Base-by-base conservation (phyloP, 306 rosid species). In the Ormosia emarginata region DNA sequence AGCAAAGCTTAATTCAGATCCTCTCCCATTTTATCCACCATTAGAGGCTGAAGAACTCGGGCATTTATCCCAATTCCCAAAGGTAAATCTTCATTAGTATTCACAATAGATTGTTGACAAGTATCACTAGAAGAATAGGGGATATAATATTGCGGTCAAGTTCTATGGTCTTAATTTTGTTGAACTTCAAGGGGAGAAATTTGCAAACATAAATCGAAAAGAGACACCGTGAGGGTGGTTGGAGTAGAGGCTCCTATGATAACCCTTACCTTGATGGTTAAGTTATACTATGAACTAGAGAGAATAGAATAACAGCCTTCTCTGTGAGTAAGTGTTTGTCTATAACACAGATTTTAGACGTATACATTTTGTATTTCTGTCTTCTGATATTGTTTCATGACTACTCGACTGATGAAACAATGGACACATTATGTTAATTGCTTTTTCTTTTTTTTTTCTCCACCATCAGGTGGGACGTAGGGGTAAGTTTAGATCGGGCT, bases 51-150 rank as follows among this genome's bases (percentile, higher is more conserved):
- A 74, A 74, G 39, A 66, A 55, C 56, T 72, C 0, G 46, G 52
- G 80, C 52, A 78, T 56, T 78, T 73, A 43, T 78, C 69, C 79
- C 69, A 57, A 67, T 75, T 75, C 79, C 41, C 56, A 53, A 39
- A 18, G 50, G 47, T 39, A 72, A 32, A 57, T 66, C 69, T 72
- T 78, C 58, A 37, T 72, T 71, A 52, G 64, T 52, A 44, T 80
- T 47, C 84, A 8, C 15, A 15, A 67, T 15, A 34, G 49, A 78
- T 65, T 64, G 53, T 34, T 69, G 74, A 32, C 67, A 70, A 67
- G 72, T 57, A 15, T 50, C 64, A 6, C 47, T 8, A 58, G 34
- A 39, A 13, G 46, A 56, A 17, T 53, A 11, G 40, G 39, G 30
- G 3, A 52, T 34, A 39, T 64, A 34, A 18, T n/a, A n/a, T n/a